A percentile compares a stretch with the other conserved stretches of the same genome.
These are phyloP conservation scores for Solanum medicagineum DNA, from an alignment of 257 asterid species.

Conservation along the genomic window DNA sequence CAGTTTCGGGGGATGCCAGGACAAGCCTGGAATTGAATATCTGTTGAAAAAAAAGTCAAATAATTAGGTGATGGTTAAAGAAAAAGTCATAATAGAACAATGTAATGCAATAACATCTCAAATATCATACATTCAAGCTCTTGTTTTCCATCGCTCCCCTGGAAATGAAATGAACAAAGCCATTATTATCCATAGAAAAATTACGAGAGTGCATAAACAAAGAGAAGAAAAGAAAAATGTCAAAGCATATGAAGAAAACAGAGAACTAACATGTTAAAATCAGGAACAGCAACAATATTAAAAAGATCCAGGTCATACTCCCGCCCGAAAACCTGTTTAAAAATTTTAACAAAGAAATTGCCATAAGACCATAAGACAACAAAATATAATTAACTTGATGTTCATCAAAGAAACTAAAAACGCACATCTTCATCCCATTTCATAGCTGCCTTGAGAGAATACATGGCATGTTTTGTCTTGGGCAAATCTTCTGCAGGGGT, in stretches of 20 bases:
- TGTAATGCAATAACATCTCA: neutral
- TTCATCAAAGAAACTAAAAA: neutral
- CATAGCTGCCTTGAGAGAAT: slow-evolving; percentile 94
- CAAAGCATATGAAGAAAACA: neutral
- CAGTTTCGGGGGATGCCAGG: slow-evolving; percentile 94
- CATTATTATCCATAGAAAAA: neutral
- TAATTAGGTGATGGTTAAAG: neutral
- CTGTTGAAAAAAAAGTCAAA: slow-evolving; percentile 27
- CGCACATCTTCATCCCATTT: slow-evolving; percentile 98
- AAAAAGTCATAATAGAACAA: neutral
- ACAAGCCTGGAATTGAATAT: slow-evolving; percentile 91
- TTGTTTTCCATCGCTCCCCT: slow-evolving; percentile 99
- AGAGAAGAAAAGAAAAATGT: neutral
- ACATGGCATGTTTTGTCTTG: slow-evolving; percentile 92
- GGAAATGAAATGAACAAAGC: slow-evolving; percentile 9
- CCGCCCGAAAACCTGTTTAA: slow-evolving; percentile 75
- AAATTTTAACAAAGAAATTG: neutral
- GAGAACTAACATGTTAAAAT: slow-evolving; percentile 70
- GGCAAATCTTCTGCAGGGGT: slow-evolving; percentile 87
- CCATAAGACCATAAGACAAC: neutral
- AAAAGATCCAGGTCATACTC: slow-evolving; percentile 97
- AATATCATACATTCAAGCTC: slow-evolving; percentile 71
- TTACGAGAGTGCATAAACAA: neutral
- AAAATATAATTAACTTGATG: neutral
- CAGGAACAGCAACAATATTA: slow-evolving; percentile 92